Conservation (phyloP, 208 protist genomes). For the Trichomonas tenax region DNA sequence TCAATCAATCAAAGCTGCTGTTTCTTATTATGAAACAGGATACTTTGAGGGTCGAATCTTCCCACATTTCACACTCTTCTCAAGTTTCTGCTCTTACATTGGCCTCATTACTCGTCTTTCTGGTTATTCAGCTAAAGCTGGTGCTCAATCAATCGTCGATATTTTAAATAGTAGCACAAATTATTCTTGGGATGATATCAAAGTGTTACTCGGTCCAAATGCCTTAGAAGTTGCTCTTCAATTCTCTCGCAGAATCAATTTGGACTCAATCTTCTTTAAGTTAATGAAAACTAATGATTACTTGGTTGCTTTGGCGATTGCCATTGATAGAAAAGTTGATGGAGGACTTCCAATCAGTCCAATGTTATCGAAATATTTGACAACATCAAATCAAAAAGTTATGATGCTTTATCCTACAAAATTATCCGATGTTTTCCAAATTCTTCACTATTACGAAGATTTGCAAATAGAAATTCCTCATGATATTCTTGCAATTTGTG, state of each 20-base stretch:
- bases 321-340: neutral
- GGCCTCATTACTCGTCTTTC: neutral
- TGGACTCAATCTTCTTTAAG: neutral
- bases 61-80: neutral
- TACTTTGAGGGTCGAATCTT: neutral
- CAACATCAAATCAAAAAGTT: neutral
- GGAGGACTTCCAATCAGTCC: neutral
- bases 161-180: neutral
- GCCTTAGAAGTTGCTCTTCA: neutral
- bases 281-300: neutral
- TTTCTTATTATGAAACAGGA: neutral
- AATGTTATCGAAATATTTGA: neutral
- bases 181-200: neutral
- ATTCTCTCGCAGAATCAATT: neutral
- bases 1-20: neutral
- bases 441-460: neutral
- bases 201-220: neutral
- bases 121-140: neutral
- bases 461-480: neutral
- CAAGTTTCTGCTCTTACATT: neutral
- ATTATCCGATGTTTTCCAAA: neutral
- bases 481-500: neutral
- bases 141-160: neutral
- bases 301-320: neutral
- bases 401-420: neutral